Percentiles rank a stretch among this genome's conserved stretches.
Evolutionary conservation across 495 filamentous ascomycete species (phyloP).

Genomic region (Hypoxylon lenormandii): DNA sequence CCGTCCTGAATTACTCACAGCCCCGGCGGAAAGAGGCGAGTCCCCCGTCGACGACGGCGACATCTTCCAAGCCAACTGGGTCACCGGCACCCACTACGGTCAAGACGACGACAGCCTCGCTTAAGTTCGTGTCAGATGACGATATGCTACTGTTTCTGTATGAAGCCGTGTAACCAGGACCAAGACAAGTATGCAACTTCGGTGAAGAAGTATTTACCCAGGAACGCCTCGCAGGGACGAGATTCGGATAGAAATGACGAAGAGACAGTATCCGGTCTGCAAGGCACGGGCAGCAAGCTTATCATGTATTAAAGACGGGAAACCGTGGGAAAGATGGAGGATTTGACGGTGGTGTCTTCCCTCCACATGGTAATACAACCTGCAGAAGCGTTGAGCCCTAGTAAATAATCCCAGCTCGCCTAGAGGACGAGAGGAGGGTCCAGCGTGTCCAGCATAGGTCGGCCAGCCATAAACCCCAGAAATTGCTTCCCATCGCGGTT

Average conservation of each 20-base stretch:
- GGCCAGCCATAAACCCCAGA: slow-evolving; percentile 46
- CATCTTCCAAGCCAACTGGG: slow-evolving; percentile 52
- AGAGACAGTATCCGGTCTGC: slow-evolving; percentile 49
- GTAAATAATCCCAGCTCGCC: slow-evolving; percentile 35
- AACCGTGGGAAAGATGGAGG: slow-evolving; percentile 39
- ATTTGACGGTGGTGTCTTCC: slow-evolving; percentile 30
- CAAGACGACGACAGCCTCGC: slow-evolving; percentile 33
- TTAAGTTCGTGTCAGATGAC: slow-evolving; percentile 34
- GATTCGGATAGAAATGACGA: slow-evolving; percentile 43
- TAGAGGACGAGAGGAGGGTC: slow-evolving; percentile 6
- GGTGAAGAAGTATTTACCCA: slow-evolving; percentile 48
- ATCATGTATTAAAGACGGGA: slow-evolving; percentile 49
- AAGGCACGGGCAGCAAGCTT: slow-evolving; percentile 52
- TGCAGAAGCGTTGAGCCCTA: slow-evolving; percentile 50
- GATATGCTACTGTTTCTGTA: slow-evolving; percentile 31
- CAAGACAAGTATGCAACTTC: slow-evolving; percentile 44
- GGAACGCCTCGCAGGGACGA: slow-evolving; percentile 30
- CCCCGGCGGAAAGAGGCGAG: slow-evolving; percentile 61
- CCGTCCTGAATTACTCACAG: slow-evolving; percentile 54
- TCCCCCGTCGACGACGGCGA: slow-evolving; percentile 65
- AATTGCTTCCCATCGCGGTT: slow-evolving; percentile 50
- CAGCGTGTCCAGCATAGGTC: slow-evolving; percentile 14
- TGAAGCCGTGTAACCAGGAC: slow-evolving; percentile 42
- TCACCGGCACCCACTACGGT: slow-evolving; percentile 34
- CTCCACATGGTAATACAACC: slow-evolving; percentile 43